A percentile compares a stretch with the other conserved stretches of the same genome.
These are phyloP conservation scores for Solioccasus polychromus DNA, from an alignment of 768 basidiomycete species.

Conservation along the genomic window DNA sequence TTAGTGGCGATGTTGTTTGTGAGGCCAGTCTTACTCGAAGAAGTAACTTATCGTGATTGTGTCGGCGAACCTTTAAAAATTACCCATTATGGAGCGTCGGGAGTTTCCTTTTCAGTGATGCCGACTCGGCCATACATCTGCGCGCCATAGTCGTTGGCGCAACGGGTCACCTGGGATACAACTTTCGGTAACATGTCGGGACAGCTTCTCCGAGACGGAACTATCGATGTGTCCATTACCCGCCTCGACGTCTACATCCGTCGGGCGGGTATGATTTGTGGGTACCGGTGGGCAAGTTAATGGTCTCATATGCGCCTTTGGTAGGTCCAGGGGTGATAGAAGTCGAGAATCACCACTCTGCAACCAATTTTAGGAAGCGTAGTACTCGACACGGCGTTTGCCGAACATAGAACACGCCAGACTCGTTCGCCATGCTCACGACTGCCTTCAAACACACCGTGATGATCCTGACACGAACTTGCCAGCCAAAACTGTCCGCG, in stretches of 20 bases:
- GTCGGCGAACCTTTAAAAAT: conserved; percentile 10
- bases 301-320: neutral
- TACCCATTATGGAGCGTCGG: conserved; percentile 19
- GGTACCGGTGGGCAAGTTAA: neutral
- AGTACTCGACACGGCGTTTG: conserved; percentile 4
- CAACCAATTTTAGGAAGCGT: conserved; percentile 1
- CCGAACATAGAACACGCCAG: no score
- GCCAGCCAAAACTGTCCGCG: no score
- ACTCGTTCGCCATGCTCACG: no score
- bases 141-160: neutral
- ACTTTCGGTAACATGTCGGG: neutral
- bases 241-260: neutral
- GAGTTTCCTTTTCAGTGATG: conserved; percentile 2
- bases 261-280: neutral
- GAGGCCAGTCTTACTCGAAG: conserved; percentile 10
- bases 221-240: neutral
- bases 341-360: conserved; percentile 2
- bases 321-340: neutral
- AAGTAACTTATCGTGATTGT: conserved; percentile 23
- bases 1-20: conserved; percentile 18
- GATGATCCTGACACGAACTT: no score
- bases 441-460: no score
- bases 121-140: neutral
- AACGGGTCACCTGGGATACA: neutral
- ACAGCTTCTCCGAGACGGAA: neutral